A percentile compares a stretch with the other conserved stretches of the same genome.
These are phyloP conservation scores for Moringa oleifera DNA, from an alignment of 345 rosid species.

Conservation along the genomic window DNA sequence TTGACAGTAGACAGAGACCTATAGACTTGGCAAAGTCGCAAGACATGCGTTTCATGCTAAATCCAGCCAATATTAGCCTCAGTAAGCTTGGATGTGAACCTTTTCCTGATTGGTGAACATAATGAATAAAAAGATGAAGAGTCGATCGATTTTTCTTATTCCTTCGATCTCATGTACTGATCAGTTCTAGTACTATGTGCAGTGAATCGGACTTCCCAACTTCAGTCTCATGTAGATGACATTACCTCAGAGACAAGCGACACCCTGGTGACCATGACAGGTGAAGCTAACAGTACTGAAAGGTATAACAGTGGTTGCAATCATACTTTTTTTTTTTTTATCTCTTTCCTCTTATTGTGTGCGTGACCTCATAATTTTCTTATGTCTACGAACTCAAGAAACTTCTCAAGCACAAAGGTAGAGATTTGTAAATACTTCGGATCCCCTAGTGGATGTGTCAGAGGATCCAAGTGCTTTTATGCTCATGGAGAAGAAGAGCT, in stretches of 20 bases:
- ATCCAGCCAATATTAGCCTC: conserved; percentile 42
- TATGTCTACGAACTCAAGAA: conserved; percentile 19
- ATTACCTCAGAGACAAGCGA: conserved; percentile 26
- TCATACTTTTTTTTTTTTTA: not conserved
- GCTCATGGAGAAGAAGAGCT: conserved; percentile 41
- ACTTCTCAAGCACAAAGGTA: conserved; percentile 21
- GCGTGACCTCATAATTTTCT: conserved; percentile 2
- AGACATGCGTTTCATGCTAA: conserved; percentile 80
- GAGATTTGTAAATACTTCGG: conserved; percentile 42
- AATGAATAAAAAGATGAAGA: not conserved
- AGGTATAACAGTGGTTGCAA: conserved; percentile 25
- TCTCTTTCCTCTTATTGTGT: not conserved
- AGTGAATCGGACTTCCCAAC: conserved; percentile 39
- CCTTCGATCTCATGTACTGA: conserved; percentile 21
- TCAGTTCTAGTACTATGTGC: conserved; percentile 15
- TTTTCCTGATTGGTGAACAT: not conserved
- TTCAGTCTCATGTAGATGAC: conserved; percentile 29
- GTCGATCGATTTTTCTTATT: not conserved
- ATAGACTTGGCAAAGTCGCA: conserved; percentile 75
- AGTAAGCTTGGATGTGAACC: conserved; percentile 41
- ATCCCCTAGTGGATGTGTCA: conserved; percentile 37
- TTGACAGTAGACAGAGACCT: conserved; percentile 68
- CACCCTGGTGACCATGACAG: conserved; percentile 21
- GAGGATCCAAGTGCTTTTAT: conserved; percentile 46
- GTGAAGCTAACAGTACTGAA: conserved; percentile 23